Evolutionary conservation across 73 alveolate genomes (phyloP).

Genomic region (Paramecium bursaria): DNA sequence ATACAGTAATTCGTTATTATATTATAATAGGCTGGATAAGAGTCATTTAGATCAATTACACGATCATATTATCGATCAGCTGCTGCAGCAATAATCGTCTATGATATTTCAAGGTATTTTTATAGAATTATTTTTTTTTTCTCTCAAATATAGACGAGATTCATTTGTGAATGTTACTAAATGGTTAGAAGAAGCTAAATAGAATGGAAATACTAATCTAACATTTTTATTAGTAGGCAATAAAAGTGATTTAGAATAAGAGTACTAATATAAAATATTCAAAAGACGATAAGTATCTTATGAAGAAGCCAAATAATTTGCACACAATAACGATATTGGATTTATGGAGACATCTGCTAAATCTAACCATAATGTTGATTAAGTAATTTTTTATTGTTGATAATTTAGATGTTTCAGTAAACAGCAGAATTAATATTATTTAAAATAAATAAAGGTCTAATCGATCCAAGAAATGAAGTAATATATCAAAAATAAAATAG

Average conservation of each 20-base stretch:
- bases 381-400: slow-evolving; percentile 33
- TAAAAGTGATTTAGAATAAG: slow-evolving; percentile 86
- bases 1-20: slow-evolving; percentile 84
- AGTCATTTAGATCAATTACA: slow-evolving; percentile 86
- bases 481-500: slow-evolving; percentile 9
- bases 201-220: slow-evolving; percentile 90
- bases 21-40: slow-evolving; percentile 84
- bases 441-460: slow-evolving; percentile 62
- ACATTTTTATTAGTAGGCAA: slow-evolving; percentile 91
- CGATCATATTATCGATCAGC: slow-evolving; percentile 92
- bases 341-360: slow-evolving; percentile 79
- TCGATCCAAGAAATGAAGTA: slow-evolving; percentile 71
- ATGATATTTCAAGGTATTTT: slow-evolving; percentile 82
- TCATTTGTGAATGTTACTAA: slow-evolving; percentile 85
- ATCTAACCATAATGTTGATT: slow-evolving; percentile 74
- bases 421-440: slow-evolving; percentile 65
- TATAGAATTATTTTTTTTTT: neutral
- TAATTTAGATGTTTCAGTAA: slow-evolving; percentile 58
- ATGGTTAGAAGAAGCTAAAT: slow-evolving; percentile 94
- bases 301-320: slow-evolving; percentile 79
- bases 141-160: slow-evolving; percentile 74
- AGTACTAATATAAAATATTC: slow-evolving; percentile 70
- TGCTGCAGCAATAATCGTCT: slow-evolving; percentile 90
- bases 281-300: slow-evolving; percentile 68
- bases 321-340: slow-evolving; percentile 67